phyloP scores from a whole-genome alignment of 2,329 filamentous ascomycete genomes.

The Xylariaceae sp. region DNA sequence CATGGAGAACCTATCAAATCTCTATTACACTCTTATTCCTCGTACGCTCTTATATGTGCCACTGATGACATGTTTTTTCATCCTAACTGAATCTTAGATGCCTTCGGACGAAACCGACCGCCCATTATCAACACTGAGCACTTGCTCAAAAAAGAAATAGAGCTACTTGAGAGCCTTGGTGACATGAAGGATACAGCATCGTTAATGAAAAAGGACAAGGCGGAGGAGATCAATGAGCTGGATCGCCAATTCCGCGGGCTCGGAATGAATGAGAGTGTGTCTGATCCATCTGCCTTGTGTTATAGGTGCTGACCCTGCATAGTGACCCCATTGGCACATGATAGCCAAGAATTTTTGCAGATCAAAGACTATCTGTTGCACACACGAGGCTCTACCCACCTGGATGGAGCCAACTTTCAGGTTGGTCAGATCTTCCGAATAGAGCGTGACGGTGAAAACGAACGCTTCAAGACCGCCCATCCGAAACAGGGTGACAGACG shows the following conservation, averaged over 20 bases:
- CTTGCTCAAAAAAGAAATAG: conserved; percentile 70
- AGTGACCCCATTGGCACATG: conserved; percentile 60
- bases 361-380: conserved; percentile 64
- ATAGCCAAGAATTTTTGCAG: conserved; percentile 59
- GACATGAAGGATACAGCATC: conserved; percentile 81
- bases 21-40: conserved; percentile 78
- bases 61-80: not conserved
- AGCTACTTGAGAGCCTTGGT: conserved; percentile 73
- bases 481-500: conserved; percentile 58
- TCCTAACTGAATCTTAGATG: conserved; percentile 33
- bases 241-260: conserved; percentile 71
- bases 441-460: conserved; percentile 66
- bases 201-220: conserved; percentile 66
- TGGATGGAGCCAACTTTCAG: conserved; percentile 49
- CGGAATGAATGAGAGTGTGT: conserved; percentile 60
- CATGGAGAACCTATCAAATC: conserved; percentile 65
- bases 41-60: conserved; percentile 33
- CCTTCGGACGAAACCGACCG: conserved; percentile 67
- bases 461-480: conserved; percentile 60
- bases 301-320: not conserved
- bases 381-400: conserved; percentile 67
- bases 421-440: conserved; percentile 80
- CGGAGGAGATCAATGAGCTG: conserved; percentile 56
- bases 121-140: conserved; percentile 57
- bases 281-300: not conserved